Conservation (phyloP, 768 basidiomycete species). For the Podaxis sp. region DNA sequence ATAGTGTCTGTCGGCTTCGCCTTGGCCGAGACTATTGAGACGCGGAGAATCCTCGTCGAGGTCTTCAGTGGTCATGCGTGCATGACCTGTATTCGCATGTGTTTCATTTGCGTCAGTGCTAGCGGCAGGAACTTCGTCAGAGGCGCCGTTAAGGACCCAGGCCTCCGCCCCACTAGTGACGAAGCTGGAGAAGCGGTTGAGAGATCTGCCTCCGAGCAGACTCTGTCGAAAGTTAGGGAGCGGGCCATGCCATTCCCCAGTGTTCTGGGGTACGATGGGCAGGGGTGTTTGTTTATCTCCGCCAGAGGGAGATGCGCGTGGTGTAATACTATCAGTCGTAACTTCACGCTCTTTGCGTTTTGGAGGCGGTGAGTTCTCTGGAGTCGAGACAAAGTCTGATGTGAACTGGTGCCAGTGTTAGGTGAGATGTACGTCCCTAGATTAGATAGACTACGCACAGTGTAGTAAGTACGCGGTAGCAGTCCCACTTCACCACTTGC, state of each 20-base stretch:
- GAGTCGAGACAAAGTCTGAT: constrained; percentile 55
- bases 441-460: constrained; percentile 42
- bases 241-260: constrained; percentile 61
- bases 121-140: not conserved
- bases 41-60: constrained; percentile 37
- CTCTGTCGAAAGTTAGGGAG: constrained; percentile 72
- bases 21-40: constrained; percentile 34
- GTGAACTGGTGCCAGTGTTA: constrained; percentile 52
- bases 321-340: constrained; percentile 43
- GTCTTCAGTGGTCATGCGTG: constrained; percentile 33
- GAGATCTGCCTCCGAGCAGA: constrained; percentile 71
- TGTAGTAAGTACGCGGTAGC: constrained; percentile 71
- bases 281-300: constrained; percentile 29
- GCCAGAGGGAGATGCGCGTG: constrained; percentile 43
- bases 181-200: constrained; percentile 86
- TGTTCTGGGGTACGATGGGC: constrained; percentile 61
- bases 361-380: constrained; percentile 38
- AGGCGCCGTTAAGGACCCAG: constrained; percentile 69
- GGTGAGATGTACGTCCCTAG: constrained; percentile 8
- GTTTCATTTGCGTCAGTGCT: not conserved
- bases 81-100: constrained; percentile 26
- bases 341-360: constrained; percentile 25
- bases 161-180: constrained; percentile 86
- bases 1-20: constrained; percentile 68
- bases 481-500: constrained; percentile 62